A percentile compares a stretch with the other conserved stretches of the same genome.
These are phyloP conservation scores for Pleurozium schreberi DNA, from an alignment of 225 moss, liverwort and hornwort species.

Conservation along the genomic window DNA sequence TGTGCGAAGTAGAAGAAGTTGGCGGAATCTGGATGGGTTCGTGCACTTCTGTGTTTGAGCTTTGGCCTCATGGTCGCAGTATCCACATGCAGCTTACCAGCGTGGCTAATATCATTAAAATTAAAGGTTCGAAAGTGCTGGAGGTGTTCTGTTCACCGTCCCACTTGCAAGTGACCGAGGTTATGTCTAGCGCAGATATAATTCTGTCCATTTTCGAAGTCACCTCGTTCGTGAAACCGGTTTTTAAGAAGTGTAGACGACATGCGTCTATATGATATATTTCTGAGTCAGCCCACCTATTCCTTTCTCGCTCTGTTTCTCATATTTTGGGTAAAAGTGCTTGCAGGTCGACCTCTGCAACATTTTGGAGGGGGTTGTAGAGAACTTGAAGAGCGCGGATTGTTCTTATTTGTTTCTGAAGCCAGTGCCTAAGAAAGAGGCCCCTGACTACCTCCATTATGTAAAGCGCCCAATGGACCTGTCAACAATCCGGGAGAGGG, in stretches of 20 bases:
- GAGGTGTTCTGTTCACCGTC: not conserved
- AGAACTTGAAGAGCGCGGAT: constrained; percentile 51
- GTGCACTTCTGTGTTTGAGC: not conserved
- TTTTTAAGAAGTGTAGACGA: not conserved
- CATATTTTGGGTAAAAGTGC: not conserved
- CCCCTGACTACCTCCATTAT: constrained; percentile 74
- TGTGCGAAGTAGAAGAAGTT: not conserved
- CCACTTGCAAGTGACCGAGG: not conserved
- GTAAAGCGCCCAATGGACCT: constrained; percentile 93
- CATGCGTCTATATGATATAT: not conserved
- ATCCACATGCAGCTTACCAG: not conserved
- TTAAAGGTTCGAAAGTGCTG: not conserved
- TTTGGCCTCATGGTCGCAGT: not conserved
- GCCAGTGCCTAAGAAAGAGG: constrained; percentile 97
- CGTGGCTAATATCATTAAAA: not conserved
- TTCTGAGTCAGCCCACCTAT: not conserved
- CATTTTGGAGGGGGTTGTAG: constrained; percentile 71
- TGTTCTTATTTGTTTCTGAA: constrained; percentile 84
- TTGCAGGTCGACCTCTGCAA: constrained; percentile 87
- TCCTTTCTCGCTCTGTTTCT: not conserved
- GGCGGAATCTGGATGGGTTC: not conserved
- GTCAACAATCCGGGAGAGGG: constrained; percentile 70
- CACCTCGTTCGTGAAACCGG: not conserved
- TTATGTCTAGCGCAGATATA: not conserved
- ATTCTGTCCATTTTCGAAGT: not conserved